Evolutionary conservation across 139 green algal genomes (phyloP).

Genomic region (Desmodesmus armatus): DNA sequence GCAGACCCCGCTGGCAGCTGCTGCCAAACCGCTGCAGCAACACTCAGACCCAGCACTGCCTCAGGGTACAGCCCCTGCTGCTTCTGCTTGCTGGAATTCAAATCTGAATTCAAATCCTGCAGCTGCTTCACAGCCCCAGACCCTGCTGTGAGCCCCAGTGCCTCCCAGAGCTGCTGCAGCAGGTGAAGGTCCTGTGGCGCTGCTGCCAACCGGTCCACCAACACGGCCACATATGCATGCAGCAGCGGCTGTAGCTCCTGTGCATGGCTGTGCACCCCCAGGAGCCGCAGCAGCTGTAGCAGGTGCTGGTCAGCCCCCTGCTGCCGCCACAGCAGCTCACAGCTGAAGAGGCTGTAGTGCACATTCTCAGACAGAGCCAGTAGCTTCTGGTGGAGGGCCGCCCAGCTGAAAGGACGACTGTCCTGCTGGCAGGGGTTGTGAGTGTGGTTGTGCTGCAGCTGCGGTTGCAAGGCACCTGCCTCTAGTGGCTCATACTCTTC

Average conservation of each 20-base stretch:
- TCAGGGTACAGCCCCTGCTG: constrained; percentile 39
- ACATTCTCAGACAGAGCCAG: constrained; percentile 26
- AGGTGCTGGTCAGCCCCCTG: constrained; percentile 25
- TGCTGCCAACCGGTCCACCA: constrained; percentile 48
- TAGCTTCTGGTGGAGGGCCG: constrained; percentile 7
- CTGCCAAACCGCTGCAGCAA: constrained; percentile 27
- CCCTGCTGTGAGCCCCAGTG: constrained; percentile 42
- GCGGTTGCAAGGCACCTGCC: not conserved
- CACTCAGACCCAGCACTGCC: constrained; percentile 37
- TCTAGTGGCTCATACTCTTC: constrained; percentile 53
- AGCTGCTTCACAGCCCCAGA: not conserved
- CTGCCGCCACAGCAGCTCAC: constrained; percentile 33
- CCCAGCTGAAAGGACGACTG: constrained; percentile 40
- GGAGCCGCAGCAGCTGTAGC: constrained; percentile 44
- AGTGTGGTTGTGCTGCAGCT: not conserved
- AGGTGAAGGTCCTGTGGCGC: constrained; percentile 37
- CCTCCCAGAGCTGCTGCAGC: constrained; percentile 55
- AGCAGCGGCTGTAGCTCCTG: constrained; percentile 53
- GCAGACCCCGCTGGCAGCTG: constrained; percentile 34
- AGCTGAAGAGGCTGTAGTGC: constrained; percentile 45
- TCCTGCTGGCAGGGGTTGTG: not conserved
- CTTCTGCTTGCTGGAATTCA: not conserved
- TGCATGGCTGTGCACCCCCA: constrained; percentile 47
- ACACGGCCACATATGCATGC: constrained; percentile 46
- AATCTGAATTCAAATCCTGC: not conserved